These are phyloP conservation scores for Fusarium duplospermum DNA, from an alignment of 2,329 filamentous ascomycete species.

Conservation along the genomic window DNA sequence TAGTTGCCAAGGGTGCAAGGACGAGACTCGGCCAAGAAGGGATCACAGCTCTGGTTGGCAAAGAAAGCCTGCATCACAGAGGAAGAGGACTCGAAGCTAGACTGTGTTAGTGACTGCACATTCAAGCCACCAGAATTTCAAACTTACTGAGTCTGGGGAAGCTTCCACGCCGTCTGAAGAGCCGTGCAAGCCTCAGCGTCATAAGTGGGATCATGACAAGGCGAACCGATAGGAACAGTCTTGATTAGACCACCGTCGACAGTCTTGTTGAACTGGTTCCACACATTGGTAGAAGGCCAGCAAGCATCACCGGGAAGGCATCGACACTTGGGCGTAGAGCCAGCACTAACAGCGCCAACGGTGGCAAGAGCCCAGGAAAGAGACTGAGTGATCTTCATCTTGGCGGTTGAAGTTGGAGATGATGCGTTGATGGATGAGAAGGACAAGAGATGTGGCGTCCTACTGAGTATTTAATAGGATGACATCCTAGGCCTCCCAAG, in stretches of 20 bases:
- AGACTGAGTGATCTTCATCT: slow-evolving; percentile 31
- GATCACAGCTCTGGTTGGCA: slow-evolving; percentile 55
- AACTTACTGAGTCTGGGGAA: slow-evolving; percentile 58
- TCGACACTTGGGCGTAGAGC: slow-evolving; percentile 50
- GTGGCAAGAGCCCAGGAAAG: slow-evolving; percentile 27
- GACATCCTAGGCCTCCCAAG: neutral
- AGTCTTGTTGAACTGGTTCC: slow-evolving; percentile 62
- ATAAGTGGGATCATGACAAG: slow-evolving; percentile 63
- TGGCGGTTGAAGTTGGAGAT: neutral
- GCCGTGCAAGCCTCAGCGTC: slow-evolving; percentile 56
- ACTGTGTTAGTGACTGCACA: neutral
- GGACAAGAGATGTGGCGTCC: neutral
- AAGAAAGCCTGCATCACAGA: slow-evolving; percentile 52
- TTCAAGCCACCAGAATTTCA: neutral
- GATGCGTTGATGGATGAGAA: neutral
- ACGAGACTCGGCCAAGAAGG: slow-evolving; percentile 46
- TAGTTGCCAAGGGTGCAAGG: slow-evolving; percentile 60
- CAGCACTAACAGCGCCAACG: slow-evolving; percentile 6
- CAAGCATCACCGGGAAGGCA: slow-evolving; percentile 63
- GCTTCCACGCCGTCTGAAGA: slow-evolving; percentile 57
- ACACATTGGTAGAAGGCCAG: slow-evolving; percentile 62
- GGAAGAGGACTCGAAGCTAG: slow-evolving; percentile 38
- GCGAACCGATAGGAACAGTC: slow-evolving; percentile 61
- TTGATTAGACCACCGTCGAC: slow-evolving; percentile 62
- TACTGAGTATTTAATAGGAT: neutral